A percentile compares a stretch with the other conserved stretches of the same genome.
Conservation (phyloP, 1,284 basidiomycete genomes). For the Trichosporon sp. region DNA sequence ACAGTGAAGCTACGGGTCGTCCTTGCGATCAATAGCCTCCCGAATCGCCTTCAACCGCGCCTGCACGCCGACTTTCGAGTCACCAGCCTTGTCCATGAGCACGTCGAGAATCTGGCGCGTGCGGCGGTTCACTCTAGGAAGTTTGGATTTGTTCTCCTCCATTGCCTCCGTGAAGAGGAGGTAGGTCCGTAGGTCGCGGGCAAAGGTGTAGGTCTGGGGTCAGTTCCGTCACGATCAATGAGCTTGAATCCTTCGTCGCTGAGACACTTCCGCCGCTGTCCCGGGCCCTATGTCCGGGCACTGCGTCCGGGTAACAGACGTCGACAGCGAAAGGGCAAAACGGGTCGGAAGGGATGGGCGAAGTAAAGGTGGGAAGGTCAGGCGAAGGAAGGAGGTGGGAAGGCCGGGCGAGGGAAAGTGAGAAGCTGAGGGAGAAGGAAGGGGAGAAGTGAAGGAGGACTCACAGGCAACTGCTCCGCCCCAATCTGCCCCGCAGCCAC, state of each 20-base stretch:
- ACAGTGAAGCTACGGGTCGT: neutral
- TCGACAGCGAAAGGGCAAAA: no score
- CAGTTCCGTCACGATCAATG: neutral
- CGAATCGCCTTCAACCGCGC: constrained; percentile 31
- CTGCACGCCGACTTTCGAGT: constrained; percentile 36
- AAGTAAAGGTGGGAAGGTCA: no score
- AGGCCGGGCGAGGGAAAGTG: no score
- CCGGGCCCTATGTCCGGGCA: no score
- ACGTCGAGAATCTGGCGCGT: constrained; percentile 25
- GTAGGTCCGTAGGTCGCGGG: constrained; percentile 44
- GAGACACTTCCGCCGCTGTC: neutral
- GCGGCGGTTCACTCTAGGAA: constrained; percentile 25
- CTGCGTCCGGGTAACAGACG: no score
- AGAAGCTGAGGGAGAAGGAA: no score
- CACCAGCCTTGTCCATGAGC: constrained; percentile 33
- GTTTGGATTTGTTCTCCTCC: constrained; percentile 16
- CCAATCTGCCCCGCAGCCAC: constrained; percentile 34
- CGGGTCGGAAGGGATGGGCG: no score
- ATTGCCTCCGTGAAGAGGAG: constrained; percentile 32
- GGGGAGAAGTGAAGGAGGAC: no score
- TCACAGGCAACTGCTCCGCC: constrained; percentile 39
- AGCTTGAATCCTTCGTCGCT: neutral
- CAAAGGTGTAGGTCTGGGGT: constrained; percentile 45
- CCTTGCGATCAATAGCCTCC: constrained; percentile 21
- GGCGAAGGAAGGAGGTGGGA: no score